phyloP scores from a whole-genome alignment of 1,139 yeast species.

The Lodderomyces metapsilosis region DNA sequence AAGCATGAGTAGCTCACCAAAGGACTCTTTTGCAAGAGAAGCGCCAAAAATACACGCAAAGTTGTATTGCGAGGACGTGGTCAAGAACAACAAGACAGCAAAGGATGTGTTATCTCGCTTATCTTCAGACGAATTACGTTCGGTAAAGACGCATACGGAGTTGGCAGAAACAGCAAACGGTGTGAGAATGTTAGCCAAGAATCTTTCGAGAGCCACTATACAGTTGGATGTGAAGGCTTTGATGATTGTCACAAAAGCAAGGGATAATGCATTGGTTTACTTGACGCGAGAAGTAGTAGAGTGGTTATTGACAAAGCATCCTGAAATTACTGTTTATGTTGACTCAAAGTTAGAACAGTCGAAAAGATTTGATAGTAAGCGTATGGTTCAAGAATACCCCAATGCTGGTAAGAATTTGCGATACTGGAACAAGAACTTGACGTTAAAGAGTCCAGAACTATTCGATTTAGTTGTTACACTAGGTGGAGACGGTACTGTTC shows the following conservation, averaged over 20 bases:
- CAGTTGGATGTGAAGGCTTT: slow-evolving; percentile 67
- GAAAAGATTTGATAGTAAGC: slow-evolving; percentile 57
- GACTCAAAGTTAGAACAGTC: slow-evolving; percentile 63
- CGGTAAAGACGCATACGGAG: slow-evolving; percentile 67
- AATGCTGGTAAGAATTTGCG: slow-evolving; percentile 43
- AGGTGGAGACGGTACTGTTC: slow-evolving; percentile 91
- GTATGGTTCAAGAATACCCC: slow-evolving; percentile 40
- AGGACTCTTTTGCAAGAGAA: slow-evolving; percentile 17
- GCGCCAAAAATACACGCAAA: slow-evolving; percentile 38
- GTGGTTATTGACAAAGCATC: slow-evolving; percentile 57
- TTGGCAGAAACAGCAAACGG: slow-evolving; percentile 85
- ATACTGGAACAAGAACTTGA: slow-evolving; percentile 67
- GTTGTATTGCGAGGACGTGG: slow-evolving; percentile 26
- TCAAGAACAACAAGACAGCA: slow-evolving; percentile 16
- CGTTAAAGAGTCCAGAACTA: slow-evolving; percentile 53
- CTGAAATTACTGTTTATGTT: slow-evolving; percentile 62
- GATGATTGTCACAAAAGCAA: slow-evolving; percentile 81
- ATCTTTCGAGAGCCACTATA: slow-evolving; percentile 70
- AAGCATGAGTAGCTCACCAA: slow-evolving; percentile 14
- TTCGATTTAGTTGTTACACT: slow-evolving; percentile 77
- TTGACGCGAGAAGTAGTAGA: slow-evolving; percentile 76
- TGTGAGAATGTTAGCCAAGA: slow-evolving; percentile 75
- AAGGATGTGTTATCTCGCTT: slow-evolving; percentile 34
- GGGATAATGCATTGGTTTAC: slow-evolving; percentile 73
- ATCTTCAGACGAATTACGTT: slow-evolving; percentile 38